phyloP scores from a whole-genome alignment of 208 protist species.

The Acanthamoeba culbertsoni region DNA sequence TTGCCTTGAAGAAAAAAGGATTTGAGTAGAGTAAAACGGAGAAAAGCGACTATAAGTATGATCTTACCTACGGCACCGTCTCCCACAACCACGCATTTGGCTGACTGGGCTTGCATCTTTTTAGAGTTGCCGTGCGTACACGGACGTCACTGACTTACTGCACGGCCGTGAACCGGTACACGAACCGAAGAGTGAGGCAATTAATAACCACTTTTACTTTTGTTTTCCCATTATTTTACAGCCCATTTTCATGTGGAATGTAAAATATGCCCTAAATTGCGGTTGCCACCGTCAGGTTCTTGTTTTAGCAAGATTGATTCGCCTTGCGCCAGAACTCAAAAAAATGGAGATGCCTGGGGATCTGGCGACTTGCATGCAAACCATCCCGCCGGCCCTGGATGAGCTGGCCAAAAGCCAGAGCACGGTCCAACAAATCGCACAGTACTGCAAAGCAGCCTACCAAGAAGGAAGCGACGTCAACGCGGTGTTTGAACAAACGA shows the following conservation, averaged over 20 bases:
- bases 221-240: no score
- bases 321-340: no score
- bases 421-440: constrained; percentile 45
- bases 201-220: no score
- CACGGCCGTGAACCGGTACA: no score
- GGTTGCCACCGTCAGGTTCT: no score
- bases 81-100: constrained; percentile 24
- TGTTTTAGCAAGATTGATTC: neutral
- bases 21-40: neutral
- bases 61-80: constrained; percentile 39
- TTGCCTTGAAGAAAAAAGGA: neutral
- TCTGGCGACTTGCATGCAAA: neutral
- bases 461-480: neutral
- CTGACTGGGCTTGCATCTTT: constrained; percentile 29
- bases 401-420: constrained; percentile 33
- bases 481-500: constrained; percentile 36
- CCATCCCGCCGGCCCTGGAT: neutral
- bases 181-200: neutral
- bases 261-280: no score
- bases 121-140: no score
- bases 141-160: no score
- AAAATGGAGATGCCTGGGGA: constrained; percentile 21
- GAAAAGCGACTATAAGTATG: neutral
- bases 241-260: no score
- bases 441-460: constrained; percentile 35